Evolutionary conservation across 83 land plant genomes (phyloP), one percentile per base, ranked within the genome.

Genomic region (Thuja plicata): DNA sequence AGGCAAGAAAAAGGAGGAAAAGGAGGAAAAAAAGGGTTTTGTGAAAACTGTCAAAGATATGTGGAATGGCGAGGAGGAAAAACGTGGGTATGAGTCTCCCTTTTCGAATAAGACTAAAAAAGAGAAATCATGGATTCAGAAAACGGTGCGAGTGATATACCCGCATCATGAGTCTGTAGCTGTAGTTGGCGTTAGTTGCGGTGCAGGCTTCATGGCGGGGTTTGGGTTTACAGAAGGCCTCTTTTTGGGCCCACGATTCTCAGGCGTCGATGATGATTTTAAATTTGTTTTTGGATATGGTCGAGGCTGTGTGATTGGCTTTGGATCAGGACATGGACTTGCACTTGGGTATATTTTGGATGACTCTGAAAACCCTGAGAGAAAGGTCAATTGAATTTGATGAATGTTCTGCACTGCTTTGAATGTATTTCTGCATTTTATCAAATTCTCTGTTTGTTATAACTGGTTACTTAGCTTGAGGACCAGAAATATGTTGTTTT

Each of bases 291-390:
- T 93, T 78, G 94, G 94, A 40, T 88, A 90, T 46, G 94, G 94
- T 21, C 89, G 88, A 27, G 94, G 94, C 60, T 93, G 93, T 90
- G 94, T 93, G 32, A 40, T 93, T 46, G 94, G 94, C n/a, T 82
- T 93, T 38, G 94, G 94, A 4, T 93, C 89, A 86, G 94, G 94
- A 5, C 90, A 81, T 86, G 94, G 94, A 34, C 87, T 87, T 35
- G 94, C 93, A 38, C 27, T 90, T 5, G 94, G 94, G 6, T 55
- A 87, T 78, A 89, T 89, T 21, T 92, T 90, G 94, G 94, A 92
- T 84, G 35, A 89, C 54, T 90, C 91, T 32, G 3, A 13, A 8
- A 9, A 52, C 13, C 54, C 54, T 11, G 13, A 50, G 55, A 52
- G 55, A 52, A 52, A 15, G 17, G 17, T 52, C 55, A 2, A 13